These are phyloP conservation scores for Colletotrichum truncatum DNA, from an alignment of 2,329 filamentous ascomycete species.

Conservation along the genomic window DNA sequence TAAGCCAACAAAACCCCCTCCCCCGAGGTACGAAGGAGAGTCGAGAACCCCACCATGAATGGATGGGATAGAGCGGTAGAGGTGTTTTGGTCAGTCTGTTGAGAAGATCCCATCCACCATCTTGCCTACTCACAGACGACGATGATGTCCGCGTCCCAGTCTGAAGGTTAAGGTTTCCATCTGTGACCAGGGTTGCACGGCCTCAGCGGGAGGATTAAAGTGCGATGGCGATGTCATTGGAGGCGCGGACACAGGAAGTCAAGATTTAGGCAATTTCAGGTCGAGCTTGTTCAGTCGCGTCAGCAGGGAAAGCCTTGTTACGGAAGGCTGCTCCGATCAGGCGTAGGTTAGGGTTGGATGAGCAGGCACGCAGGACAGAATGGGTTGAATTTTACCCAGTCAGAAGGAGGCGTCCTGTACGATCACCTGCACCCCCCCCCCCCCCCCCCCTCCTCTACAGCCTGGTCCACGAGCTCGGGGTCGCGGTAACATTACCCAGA, in stretches of 20 bases:
- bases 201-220: neutral
- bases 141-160: slow-evolving; percentile 9
- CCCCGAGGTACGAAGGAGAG: too few relatives aligned
- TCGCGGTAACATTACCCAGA: neutral
- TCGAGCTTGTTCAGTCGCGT: neutral
- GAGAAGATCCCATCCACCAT: neutral
- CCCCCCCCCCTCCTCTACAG: neutral
- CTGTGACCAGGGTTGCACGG: slow-evolving; percentile 21
- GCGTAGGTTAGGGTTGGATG: neutral
- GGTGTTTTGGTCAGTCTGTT: neutral
- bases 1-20: neutral
- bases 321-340: neutral
- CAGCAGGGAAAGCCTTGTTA: neutral
- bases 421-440: slow-evolving; percentile 2
- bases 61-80: neutral
- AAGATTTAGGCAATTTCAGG: slow-evolving; percentile 4
- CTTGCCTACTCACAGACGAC: neutral
- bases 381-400: neutral
- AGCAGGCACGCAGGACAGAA: neutral
- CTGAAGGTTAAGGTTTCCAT: slow-evolving; percentile 26
- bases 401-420: neutral
- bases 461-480: neutral
- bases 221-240: neutral
- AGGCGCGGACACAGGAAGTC: neutral
- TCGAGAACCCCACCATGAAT: neutral